These are phyloP conservation scores for Cephaloascus fragrans DNA, from an alignment of 805 yeast genomes.

Conservation along the genomic window DNA sequence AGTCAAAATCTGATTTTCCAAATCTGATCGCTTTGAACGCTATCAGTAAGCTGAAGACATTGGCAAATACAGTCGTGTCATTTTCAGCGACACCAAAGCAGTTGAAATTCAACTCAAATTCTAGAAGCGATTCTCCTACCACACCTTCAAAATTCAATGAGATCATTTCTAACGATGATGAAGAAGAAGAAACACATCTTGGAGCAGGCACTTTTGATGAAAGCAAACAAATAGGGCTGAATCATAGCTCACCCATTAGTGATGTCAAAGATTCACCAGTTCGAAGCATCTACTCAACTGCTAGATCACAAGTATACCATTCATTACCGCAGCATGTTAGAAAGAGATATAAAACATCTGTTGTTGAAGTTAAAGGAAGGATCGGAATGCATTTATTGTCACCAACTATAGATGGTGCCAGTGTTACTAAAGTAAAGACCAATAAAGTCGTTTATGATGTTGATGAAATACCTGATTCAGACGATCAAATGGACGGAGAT, in stretches of 20 bases:
- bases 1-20: not conserved
- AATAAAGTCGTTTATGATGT: not conserved
- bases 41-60: not conserved
- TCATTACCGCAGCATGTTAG: not conserved
- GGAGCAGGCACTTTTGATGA: no score
- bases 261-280: not conserved
- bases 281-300: not conserved
- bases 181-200: no score
- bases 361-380: not conserved
- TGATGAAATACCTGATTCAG: conserved; percentile 14
- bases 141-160: not conserved
- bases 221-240: no score
- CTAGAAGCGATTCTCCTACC: not conserved
- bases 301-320: not conserved
- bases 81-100: not conserved
- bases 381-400: not conserved
- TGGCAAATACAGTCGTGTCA: not conserved
- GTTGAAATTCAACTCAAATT: not conserved
- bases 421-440: not conserved
- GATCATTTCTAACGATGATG: no score
- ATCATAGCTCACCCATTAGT: not conserved
- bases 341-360: not conserved
- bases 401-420: not conserved
- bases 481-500: conserved; percentile 12
- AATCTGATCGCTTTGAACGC: not conserved